phyloP scores from a whole-genome alignment of 352 stramenopile species.

The Globisporangium paddicum region DNA sequence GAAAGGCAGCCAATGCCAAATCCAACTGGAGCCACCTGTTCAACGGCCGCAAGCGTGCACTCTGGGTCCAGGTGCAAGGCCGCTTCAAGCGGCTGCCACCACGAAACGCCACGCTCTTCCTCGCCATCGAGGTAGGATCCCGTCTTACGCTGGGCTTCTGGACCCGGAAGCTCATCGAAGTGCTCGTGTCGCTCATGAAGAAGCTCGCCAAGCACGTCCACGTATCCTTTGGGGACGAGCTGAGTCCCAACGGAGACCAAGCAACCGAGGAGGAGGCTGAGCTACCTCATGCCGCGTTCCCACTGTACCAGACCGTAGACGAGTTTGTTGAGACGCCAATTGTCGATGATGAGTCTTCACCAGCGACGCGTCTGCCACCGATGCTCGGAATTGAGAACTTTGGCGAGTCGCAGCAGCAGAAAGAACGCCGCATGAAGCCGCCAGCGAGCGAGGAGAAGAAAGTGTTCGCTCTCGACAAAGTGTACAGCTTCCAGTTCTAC shows the following conservation, averaged over 20 bases:
- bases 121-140: constrained; percentile 46
- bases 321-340: constrained; percentile 34
- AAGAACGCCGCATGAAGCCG: constrained; percentile 12
- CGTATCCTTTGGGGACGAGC: constrained; percentile 27
- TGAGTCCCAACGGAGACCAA: neutral
- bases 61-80: constrained; percentile 65
- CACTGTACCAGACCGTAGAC: constrained; percentile 45
- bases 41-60: constrained; percentile 22
- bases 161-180: constrained; percentile 25
- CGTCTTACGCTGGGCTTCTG: constrained; percentile 27
- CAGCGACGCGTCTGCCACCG: constrained; percentile 4
- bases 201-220: constrained; percentile 32
- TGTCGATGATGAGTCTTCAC: neutral
- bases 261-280: constrained; percentile 10
- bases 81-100: constrained; percentile 42
- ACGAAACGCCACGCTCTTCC: constrained; percentile 25
- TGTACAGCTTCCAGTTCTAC: constrained; percentile 64
- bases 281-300: constrained; percentile 43
- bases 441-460: constrained; percentile 16
- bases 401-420: constrained; percentile 26
- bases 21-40: constrained; percentile 33
- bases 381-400: constrained; percentile 30
- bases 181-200: constrained; percentile 33
- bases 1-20: neutral
- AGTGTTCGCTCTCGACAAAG: constrained; percentile 23